phyloP scores from a whole-genome alignment of 805 yeast species.

The Saccharomycopsis amapae region DNA sequence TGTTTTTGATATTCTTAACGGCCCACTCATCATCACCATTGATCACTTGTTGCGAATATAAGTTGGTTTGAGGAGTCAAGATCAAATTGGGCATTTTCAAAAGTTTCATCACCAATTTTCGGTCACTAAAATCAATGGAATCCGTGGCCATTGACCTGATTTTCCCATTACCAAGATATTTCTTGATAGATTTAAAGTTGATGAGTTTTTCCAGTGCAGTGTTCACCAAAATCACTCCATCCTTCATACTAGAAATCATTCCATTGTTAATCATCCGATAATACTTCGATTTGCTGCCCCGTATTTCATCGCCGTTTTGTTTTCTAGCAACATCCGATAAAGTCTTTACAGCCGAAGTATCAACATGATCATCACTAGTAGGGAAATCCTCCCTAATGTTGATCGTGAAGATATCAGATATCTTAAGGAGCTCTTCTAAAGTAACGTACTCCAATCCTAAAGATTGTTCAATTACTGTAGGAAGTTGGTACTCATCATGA shows the following conservation, averaged over 20 bases:
- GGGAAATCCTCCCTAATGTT: not conserved
- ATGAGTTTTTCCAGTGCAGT: constrained; percentile 9
- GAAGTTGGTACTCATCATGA: constrained; percentile 5
- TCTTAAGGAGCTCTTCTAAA: constrained; percentile 1
- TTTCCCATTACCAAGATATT: constrained; percentile 3
- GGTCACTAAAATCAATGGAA: constrained; percentile 9
- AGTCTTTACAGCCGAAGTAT: not conserved
- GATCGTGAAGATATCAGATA: constrained; percentile 7
- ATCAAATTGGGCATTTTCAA: constrained; percentile 5
- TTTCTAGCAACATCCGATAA: not conserved
- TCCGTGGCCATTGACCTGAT: constrained; percentile 12
- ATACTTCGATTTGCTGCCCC: not conserved
- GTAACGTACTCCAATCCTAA: constrained; percentile 13
- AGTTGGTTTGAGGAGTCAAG: constrained; percentile 7
- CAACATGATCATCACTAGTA: not conserved
- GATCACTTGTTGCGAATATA: constrained; percentile 6
- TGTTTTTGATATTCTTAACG: constrained; percentile 8
- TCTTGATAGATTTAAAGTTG: constrained; percentile 7
- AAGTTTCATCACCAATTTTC: not conserved
- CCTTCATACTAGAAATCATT: constrained; percentile 7
- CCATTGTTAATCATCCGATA: not conserved
- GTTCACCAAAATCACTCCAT: constrained; percentile 12
- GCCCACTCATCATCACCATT: constrained; percentile 12
- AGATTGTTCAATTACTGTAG: constrained; percentile 1
- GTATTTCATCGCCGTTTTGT: not conserved